Percentiles rank a stretch among this genome's conserved stretches.
Conservation (phyloP, 192 early-diverging fungal genomes). For the Paraglomus brasilianum region DNA sequence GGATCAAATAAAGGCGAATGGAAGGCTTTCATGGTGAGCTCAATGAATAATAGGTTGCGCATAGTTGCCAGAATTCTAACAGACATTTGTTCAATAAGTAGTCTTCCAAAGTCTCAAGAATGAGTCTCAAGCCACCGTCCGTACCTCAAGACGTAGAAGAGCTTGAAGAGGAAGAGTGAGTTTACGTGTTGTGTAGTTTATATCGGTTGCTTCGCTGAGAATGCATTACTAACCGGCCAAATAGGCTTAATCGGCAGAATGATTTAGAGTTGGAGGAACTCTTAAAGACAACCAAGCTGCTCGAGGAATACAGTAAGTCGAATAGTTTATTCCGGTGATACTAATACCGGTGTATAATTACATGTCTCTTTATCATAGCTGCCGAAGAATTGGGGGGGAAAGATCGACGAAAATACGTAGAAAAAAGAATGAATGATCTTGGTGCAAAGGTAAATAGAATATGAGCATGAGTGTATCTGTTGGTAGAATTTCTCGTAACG, state of each 20-base stretch:
- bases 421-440: constrained; percentile 36
- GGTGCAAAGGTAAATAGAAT: constrained; percentile 38
- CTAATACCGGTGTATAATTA: not conserved
- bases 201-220: not conserved
- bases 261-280: constrained; percentile 44
- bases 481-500: too few relatives aligned
- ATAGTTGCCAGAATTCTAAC: not conserved
- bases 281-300: constrained; percentile 38
- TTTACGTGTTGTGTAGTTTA: not conserved
- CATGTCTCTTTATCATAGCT: constrained; percentile 32
- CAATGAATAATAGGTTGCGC: not conserved
- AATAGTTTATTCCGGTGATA: not conserved
- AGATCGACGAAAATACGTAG: constrained; percentile 40
- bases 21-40: constrained; percentile 42
- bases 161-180: constrained; percentile 39
- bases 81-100: constrained; percentile 7
- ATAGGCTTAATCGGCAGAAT: constrained; percentile 36
- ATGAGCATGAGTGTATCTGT: not conserved
- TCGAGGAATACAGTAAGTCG: constrained; percentile 44
- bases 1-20: constrained; percentile 35
- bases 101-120: constrained; percentile 36
- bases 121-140: constrained; percentile 2
- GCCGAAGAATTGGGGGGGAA: constrained; percentile 43
- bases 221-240: constrained; percentile 2
- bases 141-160: constrained; percentile 26